Evolutionary conservation across 495 filamentous ascomycete genomes (phyloP).

Genomic region (Hyaloscypha hepaticicola): DNA sequence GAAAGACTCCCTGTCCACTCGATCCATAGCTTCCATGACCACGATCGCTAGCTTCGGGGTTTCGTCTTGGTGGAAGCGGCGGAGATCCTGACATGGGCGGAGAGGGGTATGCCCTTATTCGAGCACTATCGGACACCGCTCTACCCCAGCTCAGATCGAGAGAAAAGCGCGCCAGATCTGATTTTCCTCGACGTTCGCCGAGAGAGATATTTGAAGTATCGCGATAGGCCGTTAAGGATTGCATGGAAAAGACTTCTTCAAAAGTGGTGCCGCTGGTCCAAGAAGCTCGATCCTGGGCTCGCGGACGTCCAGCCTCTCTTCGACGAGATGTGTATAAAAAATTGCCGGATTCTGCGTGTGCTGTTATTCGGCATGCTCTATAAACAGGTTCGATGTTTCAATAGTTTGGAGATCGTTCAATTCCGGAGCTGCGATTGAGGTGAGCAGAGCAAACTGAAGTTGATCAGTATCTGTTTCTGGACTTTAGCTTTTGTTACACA

Average conservation of each 20-base stretch:
- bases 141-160: conserved; percentile 67
- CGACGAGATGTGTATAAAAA: conserved; percentile 6
- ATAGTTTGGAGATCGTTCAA: background rate
- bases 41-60: conserved; percentile 58
- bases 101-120: conserved; percentile 66
- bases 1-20: conserved; percentile 27
- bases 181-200: conserved; percentile 60
- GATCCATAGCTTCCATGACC: conserved; percentile 47
- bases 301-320: conserved; percentile 10
- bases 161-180: conserved; percentile 64
- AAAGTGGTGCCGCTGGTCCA: conserved; percentile 16
- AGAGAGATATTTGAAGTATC: conserved; percentile 49
- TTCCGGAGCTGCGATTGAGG: background rate
- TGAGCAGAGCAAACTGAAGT: background rate
- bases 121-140: conserved; percentile 66
- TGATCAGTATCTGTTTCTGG: background rate
- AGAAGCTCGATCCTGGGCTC: conserved; percentile 19
- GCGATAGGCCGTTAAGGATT: conserved; percentile 42
- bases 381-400: conserved; percentile 5
- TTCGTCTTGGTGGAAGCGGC: conserved; percentile 63
- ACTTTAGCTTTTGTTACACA: background rate
- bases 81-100: conserved; percentile 86
- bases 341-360: background rate
- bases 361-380: conserved; percentile 22
- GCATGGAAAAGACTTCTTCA: conserved; percentile 41